Evolutionary conservation across 352 stramenopile genomes (phyloP), one percentile per base, ranked within the genome.

Genomic region (Pythium diclinum): DNA sequence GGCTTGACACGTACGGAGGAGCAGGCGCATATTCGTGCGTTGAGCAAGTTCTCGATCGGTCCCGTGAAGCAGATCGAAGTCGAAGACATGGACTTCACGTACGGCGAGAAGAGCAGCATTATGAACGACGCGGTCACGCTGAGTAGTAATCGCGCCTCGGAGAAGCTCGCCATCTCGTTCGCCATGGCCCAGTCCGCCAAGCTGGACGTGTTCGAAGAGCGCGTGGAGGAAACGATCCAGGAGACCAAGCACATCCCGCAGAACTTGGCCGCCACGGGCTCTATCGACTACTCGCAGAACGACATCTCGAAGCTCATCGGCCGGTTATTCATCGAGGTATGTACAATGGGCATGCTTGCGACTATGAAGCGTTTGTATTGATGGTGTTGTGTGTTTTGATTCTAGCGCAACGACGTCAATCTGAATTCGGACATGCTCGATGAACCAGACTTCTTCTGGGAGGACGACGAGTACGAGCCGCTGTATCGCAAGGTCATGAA

Each of bases 371-470:
- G n/a, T 28, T 14, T 16, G 40, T 54, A 44, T 38, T 36, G 34
- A 44, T 32, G 11, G 23, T 17, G 42, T 21, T 28, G 7, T 67
- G 40, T 42, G 33, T 61, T 44, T 61, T 32, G 48, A 28, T n/a
- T 32, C 10, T 14, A 97, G 81, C 83, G 89, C 32, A 97, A 89
- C 59, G 88, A 97, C 56, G 87, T 98, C 44, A 98, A 98, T 61
- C 67, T 98, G 25, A 95, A 98, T 63, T 97, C 87, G 42, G 92
- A 98, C 56, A 97, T 98, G 71, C 79, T 98, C 33, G 91, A 97
- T 64, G 95, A 95, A 38, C 93, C 93, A 1, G 92, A 98, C 54
- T 97, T 96, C 55, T 97, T 98, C 71, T 97, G 92, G 85, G 89
- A 98, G 33, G 81, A 95, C 49, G 87, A 98, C 73, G 68, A 85